phyloP scores from a whole-genome alignment of 768 basidiomycete species.

The Lactifluus piperatus region DNA sequence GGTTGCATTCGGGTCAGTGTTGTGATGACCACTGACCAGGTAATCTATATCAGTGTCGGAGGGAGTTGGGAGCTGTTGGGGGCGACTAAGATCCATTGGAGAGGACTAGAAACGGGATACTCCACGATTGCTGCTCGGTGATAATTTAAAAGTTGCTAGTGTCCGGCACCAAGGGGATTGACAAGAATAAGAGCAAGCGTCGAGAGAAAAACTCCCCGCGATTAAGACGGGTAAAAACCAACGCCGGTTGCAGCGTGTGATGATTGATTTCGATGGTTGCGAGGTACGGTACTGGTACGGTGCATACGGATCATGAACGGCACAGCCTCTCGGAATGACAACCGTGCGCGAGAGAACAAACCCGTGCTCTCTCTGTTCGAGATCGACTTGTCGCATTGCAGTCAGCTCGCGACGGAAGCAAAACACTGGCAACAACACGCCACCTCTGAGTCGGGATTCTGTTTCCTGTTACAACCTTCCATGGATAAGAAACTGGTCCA shows the following conservation, averaged over 20 bases:
- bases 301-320: neutral
- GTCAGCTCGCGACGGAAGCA: neutral
- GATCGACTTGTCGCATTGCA: neutral
- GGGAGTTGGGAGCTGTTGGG: conserved; percentile 25
- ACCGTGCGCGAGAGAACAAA: neutral
- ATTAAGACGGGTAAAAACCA: neutral
- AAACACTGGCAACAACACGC: neutral
- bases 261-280: conserved; percentile 3
- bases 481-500: conserved; percentile 67
- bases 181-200: neutral
- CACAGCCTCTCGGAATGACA: neutral
- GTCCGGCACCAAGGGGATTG: conserved; percentile 5
- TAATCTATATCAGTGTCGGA: conserved; percentile 32
- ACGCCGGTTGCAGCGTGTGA: neutral
- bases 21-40: neutral
- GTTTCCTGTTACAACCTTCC: neutral
- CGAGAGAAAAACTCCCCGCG: neutral
- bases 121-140: neutral
- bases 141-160: neutral
- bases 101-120: conserved; percentile 18
- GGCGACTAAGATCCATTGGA: conserved; percentile 33
- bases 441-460: neutral
- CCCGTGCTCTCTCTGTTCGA: neutral
- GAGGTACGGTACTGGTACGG: neutral
- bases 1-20: neutral